phyloP scores from a whole-genome alignment of 164 flowering plant species.

The Litsea cubeba region DNA sequence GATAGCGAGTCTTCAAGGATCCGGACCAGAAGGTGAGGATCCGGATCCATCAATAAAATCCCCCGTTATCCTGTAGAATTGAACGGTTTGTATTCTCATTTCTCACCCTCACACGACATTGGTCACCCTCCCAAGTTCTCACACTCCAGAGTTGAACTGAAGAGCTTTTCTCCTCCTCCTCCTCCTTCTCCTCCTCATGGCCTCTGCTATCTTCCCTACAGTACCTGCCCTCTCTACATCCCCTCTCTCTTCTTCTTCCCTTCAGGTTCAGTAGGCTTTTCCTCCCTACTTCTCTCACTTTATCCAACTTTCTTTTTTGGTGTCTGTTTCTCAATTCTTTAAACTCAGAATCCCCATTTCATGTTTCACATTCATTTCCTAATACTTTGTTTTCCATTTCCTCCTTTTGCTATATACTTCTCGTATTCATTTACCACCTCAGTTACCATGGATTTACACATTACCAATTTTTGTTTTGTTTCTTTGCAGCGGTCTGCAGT shows the following conservation, averaged over 20 bases:
- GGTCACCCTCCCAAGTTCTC: too few relatives aligned
- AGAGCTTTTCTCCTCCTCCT: too few relatives aligned
- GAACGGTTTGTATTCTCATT: background rate
- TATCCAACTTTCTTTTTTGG: too few relatives aligned
- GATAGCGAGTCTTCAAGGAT: too few relatives aligned
- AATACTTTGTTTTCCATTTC: too few relatives aligned
- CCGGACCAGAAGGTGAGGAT: too few relatives aligned
- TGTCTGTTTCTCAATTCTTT: too few relatives aligned
- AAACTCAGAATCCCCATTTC: too few relatives aligned
- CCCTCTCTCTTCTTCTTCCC: background rate
- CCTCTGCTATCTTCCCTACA: background rate
- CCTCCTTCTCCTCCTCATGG: background rate
- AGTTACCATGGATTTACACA: background rate
- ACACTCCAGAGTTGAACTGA: too few relatives aligned
- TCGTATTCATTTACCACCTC: too few relatives aligned
- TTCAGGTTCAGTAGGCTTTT: background rate
- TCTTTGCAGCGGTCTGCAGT: background rate
- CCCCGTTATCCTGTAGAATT: background rate
- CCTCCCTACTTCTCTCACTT: background rate
- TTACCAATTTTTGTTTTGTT: background rate
- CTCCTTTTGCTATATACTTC: too few relatives aligned
- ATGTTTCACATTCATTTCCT: too few relatives aligned
- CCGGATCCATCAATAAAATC: background rate
- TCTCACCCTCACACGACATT: background rate
- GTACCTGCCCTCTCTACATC: background rate